Evolutionary conservation across 192 early-diverging fungal genomes (phyloP).

Genomic region (Coemansia erecta): DNA sequence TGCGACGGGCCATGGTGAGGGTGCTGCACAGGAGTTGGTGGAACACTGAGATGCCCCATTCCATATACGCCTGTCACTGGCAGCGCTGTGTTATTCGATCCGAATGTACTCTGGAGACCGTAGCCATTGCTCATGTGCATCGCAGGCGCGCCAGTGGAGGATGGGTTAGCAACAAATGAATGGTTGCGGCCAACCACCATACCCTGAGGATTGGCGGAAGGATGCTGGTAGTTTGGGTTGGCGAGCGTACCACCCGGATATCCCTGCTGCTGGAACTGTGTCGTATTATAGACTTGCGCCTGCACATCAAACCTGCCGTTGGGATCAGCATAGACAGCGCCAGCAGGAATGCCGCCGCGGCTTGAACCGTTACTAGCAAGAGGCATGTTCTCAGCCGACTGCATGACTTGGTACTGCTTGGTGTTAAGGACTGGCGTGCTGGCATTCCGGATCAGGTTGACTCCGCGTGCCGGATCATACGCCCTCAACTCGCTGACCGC

Average conservation of each 20-base stretch:
- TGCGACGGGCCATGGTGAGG: slow-evolving; percentile 34
- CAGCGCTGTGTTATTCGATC: neutral
- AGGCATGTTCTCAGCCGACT: slow-evolving; percentile 18
- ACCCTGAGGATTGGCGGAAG: slow-evolving; percentile 12
- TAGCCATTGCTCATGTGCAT: slow-evolving; percentile 24
- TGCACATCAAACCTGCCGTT: slow-evolving; percentile 12
- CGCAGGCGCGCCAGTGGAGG: slow-evolving; percentile 17
- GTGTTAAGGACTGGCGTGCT: slow-evolving; percentile 49
- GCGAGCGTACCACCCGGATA: too few species aligned
- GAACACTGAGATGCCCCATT: slow-evolving; percentile 24
- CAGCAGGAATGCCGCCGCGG: slow-evolving; percentile 9
- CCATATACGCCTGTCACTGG: slow-evolving; percentile 19
- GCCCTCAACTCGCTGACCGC: slow-evolving; percentile 17
- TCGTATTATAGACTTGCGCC: slow-evolving; percentile 10
- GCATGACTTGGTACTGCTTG: slow-evolving; percentile 46
- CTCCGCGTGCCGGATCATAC: slow-evolving; percentile 33
- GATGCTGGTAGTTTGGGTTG: slow-evolving; percentile 17
- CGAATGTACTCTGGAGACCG: slow-evolving; percentile 28
- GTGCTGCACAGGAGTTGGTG: slow-evolving; percentile 28
- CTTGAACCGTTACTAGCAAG: slow-evolving; percentile 9
- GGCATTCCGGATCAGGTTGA: slow-evolving; percentile 42
- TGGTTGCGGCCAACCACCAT: slow-evolving; percentile 21
- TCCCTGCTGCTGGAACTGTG: slow-evolving; percentile 17
- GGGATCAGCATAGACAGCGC: slow-evolving; percentile 12
- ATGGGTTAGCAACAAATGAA: slow-evolving; percentile 16